A percentile compares a stretch with the other conserved stretches of the same genome.
phyloP scores from a whole-genome alignment of 176 grass and related monocot species.

The Musa itinerans region DNA sequence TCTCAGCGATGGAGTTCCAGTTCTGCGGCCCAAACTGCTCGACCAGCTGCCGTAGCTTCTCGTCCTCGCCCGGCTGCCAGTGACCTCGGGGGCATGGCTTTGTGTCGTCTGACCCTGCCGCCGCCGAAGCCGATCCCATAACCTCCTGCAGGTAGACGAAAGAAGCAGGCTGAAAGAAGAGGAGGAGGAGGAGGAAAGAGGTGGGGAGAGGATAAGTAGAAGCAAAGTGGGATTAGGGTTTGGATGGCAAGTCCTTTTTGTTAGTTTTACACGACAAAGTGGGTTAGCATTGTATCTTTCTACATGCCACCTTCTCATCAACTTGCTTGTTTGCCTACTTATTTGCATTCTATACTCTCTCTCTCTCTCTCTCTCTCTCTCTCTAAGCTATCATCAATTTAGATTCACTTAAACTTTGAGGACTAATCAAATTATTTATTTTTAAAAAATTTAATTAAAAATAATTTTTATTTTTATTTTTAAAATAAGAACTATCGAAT shows the following conservation, averaged over 20 bases:
- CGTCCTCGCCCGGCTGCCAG: conserved; percentile 17
- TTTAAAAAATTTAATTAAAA: no score
- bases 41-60: conserved; percentile 16
- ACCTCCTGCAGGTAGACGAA: neutral
- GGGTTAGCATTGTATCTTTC: conserved; percentile 7
- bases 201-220: neutral
- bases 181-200: neutral
- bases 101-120: neutral
- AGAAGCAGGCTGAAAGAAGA: neutral
- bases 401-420: no score
- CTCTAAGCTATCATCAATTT: no score
- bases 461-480: no score
- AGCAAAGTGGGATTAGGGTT: conserved; percentile 7
- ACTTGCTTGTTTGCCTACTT: conserved; percentile 4
- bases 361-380: no score
- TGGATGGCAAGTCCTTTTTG: conserved; percentile 26
- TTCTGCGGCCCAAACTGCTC: conserved; percentile 24
- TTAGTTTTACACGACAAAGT: conserved; percentile 19
- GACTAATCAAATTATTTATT: no score
- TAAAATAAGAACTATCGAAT: no score
- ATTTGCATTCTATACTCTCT: neutral
- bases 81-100: conserved; percentile 18
- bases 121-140: neutral
- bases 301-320: neutral
- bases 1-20: conserved; percentile 25